Evolutionary conservation across 495 filamentous ascomycete genomes (phyloP), one percentile per base, ranked within the genome.

Genomic region (Xylaria nigripes): DNA sequence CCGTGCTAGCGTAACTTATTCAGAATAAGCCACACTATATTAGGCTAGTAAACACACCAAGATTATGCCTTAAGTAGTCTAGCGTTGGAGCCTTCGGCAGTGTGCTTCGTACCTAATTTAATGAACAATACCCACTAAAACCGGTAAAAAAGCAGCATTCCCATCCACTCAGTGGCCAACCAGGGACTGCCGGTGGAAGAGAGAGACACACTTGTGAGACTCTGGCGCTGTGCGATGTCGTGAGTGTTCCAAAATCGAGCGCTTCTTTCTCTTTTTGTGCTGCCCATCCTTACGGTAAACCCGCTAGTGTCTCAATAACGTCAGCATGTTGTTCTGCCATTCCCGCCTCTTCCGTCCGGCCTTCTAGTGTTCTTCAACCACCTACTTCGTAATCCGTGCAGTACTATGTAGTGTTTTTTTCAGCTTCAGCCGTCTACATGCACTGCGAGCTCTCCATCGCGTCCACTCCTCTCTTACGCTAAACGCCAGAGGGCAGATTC

Each of bases 401-500:
- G 27, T 30, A 30, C 27, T 30, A 5, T 10, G 27, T 30, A 30
- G 32, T 36, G 8, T 15, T 5, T 36, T 15, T 36, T 36, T 12
- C 10, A 36, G 15, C 32, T 8, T 36, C 32, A 36, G 2, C 32
- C 6, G 13, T 15, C 3, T 22, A 25, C 24, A 15, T 1, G 25
- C 24, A 32, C 44, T 16, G 24, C 24, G 15, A 27, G 22, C 45
- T 32, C 22, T 16, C 9, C 45, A 16, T 16, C 45, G 6, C 29
- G 19, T 25, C 29, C 29, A 46, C 16, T 32, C 6, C 32, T 36
- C 32, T 12, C 13, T 12, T 30, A 30, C 27, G 27, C 5, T n/a
- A 22, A 12, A 42, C 45, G 44, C 45, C 44, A 30, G 46, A 48
- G 44, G 19, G 51, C 51, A 54, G 51, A 22, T 48, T 45, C 32